Percentiles rank a stretch among this genome's conserved stretches.
Conservation (phyloP, 2,329 filamentous ascomycete genomes). For the Daldinia sp. region DNA sequence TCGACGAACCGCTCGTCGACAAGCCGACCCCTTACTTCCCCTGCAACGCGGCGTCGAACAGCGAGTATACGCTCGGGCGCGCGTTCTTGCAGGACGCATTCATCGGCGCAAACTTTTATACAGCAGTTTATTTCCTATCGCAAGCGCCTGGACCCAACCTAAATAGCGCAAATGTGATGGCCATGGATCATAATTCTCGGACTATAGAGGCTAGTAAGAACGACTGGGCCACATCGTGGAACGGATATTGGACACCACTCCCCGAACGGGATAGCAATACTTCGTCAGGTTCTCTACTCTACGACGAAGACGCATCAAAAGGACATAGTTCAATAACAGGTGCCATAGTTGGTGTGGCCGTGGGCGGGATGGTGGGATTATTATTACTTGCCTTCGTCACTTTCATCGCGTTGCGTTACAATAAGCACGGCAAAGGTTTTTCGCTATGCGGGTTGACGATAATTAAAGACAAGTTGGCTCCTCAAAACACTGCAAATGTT, state of each 20-base stretch:
- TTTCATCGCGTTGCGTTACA: not conserved
- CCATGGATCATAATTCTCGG: not conserved
- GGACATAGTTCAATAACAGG: not conserved
- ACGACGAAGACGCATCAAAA: too few relatives aligned
- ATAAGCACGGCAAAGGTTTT: not conserved
- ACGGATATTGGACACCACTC: not conserved
- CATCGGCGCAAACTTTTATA: conserved; percentile 20
- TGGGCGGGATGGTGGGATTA: not conserved
- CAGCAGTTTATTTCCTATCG: conserved; percentile 14
- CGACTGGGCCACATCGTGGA: not conserved
- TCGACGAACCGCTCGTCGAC: conserved; percentile 47
- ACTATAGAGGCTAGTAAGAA: not conserved
- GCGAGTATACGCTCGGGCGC: conserved; percentile 48
- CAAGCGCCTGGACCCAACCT: not conserved
- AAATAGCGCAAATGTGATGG: not conserved
- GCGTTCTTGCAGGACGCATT: conserved; percentile 50
- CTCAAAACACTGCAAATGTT: not conserved
- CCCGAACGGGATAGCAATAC: not conserved
- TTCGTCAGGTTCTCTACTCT: not conserved
- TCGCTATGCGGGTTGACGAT: not conserved
- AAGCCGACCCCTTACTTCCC: conserved; percentile 51
- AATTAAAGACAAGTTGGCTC: not conserved
- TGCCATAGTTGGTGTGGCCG: not conserved
- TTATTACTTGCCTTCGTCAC: not conserved
- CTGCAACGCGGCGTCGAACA: conserved; percentile 41